Base-by-base conservation (phyloP, 78 protist species). In the Dictyostelium firmibasis region DNA sequence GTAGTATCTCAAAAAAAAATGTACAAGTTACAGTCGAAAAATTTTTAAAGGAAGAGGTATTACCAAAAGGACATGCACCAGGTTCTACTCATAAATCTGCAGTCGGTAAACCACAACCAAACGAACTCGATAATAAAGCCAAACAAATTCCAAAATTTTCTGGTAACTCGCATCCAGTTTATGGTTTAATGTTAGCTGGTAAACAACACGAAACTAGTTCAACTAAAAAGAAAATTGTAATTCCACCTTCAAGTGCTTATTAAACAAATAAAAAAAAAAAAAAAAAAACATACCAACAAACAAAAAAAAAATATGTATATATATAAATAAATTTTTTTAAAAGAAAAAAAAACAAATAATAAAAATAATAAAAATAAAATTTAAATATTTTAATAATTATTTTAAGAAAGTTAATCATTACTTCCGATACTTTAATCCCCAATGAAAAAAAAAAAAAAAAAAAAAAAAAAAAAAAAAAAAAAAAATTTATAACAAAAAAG, bases 201-300 rank as follows among this genome's bases (percentile, higher is more conserved):
- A 87, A 87, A 43, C 84, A 27, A 76, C 85, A 78, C 20, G 93
- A 87, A 62, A 77, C 86, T 0, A 25, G 79, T 36, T 35, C 85
- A 6, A 87, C 93, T 41, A 87, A 87, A 78, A 87, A 87, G 93
- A 87, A 87, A 43, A 87, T 87, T 43, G 93, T 87, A 3, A 87
- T 87, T 8, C 93, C 93, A 57, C 93, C 93, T 38, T 87, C 93
- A 35, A 18, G 31, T 64, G 93, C 93, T 3, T 87, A 87, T 78
- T 87, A 84, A 67, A 67, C 23, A 60, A 60, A 60, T 23, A 60
- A 60, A 6, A 23, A 60, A 60, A 23, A 60, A 60, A 6, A 60
- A 8, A 60, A 20, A 60, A 20, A 2, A 60, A 18, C 20, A 62
- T 7, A 62, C 2, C 1, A 50, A 50, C 1, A 50, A 1, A 4